Evolutionary conservation across 2,329 filamentous ascomycete species (phyloP).

Genomic region (Colletotrichum lindemuthianum): DNA sequence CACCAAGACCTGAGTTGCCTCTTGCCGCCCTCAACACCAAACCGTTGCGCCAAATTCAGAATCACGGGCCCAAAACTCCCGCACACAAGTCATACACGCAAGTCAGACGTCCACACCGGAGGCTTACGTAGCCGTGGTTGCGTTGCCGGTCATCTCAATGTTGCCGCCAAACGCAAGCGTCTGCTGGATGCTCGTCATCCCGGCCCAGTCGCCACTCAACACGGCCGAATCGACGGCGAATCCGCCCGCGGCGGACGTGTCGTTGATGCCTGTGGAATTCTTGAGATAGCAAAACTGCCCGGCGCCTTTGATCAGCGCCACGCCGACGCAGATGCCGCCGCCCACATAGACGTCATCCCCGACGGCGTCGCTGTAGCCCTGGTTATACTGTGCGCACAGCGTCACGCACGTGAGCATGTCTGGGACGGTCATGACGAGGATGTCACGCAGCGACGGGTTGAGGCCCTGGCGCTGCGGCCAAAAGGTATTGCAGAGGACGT

Average conservation of each 20-base stretch:
- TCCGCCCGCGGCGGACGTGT: conserved; percentile 27
- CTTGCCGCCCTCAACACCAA: too few relatives aligned
- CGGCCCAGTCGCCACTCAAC: conserved; percentile 23
- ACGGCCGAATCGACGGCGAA: conserved; percentile 31
- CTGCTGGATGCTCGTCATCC: conserved; percentile 25
- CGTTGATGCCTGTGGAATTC: conserved; percentile 33
- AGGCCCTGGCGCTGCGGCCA: conserved; percentile 33
- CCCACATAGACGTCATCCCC: conserved; percentile 32
- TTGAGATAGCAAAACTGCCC: conserved; percentile 35
- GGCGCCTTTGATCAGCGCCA: conserved; percentile 30
- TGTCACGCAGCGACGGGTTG: conserved; percentile 31
- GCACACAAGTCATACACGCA: not conserved
- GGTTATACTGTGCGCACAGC: conserved; percentile 36
- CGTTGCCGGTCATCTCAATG: conserved; percentile 18
- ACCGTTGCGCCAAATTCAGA: not conserved
- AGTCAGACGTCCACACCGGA: not conserved
- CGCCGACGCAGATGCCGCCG: conserved; percentile 34
- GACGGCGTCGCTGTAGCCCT: conserved; percentile 35
- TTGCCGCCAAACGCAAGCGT: conserved; percentile 30
- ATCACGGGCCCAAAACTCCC: conserved; percentile 5
- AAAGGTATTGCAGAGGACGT: conserved; percentile 34
- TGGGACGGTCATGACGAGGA: conserved; percentile 31
- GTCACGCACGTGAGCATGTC: conserved; percentile 36
- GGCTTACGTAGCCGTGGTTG: conserved; percentile 5
- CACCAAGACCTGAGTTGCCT: too few relatives aligned